These are phyloP conservation scores for Salix purpurea DNA, from an alignment of 345 rosid genomes.

Conservation along the genomic window DNA sequence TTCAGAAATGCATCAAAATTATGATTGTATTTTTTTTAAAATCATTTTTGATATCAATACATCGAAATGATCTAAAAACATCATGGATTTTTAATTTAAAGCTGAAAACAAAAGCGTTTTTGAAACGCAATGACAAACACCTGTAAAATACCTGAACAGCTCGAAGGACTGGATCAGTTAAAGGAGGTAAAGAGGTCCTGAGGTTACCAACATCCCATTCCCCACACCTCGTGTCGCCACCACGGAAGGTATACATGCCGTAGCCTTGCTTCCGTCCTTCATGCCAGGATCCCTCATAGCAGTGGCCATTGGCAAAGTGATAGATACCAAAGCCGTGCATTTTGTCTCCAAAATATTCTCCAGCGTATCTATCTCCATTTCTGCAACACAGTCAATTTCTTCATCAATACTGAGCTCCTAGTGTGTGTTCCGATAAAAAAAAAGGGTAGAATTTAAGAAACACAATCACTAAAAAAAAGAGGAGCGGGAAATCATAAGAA, in stretches of 20 bases:
- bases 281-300: slow-evolving; percentile 96
- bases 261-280: slow-evolving; percentile 91
- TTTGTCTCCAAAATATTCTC: slow-evolving; percentile 92
- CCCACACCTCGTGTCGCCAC: slow-evolving; percentile 58
- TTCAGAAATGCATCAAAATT: too few relatives aligned
- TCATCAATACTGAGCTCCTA: neutral
- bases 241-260: slow-evolving; percentile 76
- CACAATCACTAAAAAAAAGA: neutral
- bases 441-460: neutral
- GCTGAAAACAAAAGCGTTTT: too few relatives aligned
- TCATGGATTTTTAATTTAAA: too few relatives aligned
- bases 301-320: slow-evolving; percentile 82
- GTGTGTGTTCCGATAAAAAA: neutral
- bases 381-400: slow-evolving; percentile 40
- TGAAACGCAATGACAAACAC: too few relatives aligned
- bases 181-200: slow-evolving; percentile 37
- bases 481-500: neutral
- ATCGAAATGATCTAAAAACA: too few relatives aligned
- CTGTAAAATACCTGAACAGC: slow-evolving; percentile 55
- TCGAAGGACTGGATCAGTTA: slow-evolving; percentile 40
- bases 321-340: slow-evolving; percentile 91
- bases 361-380: slow-evolving; percentile 86
- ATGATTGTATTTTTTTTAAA: too few relatives aligned
- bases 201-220: slow-evolving; percentile 79
- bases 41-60: too few relatives aligned